phyloP scores from a whole-genome alignment of 2,329 filamentous ascomycete species.

The Ophiostoma angusticollis region DNA sequence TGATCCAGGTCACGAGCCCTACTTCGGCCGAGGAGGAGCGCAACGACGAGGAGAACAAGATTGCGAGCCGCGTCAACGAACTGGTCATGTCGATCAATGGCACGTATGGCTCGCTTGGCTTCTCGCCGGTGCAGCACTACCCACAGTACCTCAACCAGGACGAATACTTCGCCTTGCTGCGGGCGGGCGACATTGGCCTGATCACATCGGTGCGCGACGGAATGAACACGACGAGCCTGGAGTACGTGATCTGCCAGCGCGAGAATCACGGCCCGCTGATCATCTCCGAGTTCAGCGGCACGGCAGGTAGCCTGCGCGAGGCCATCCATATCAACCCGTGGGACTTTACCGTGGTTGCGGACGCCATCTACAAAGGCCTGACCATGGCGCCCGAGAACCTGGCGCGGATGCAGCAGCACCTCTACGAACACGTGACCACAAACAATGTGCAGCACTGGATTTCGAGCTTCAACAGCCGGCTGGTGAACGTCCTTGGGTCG shows the following conservation, averaged over 20 bases:
- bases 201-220: slow-evolving; percentile 94
- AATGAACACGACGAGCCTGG: slow-evolving; percentile 94
- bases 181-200: slow-evolving; percentile 78
- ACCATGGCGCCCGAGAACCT: slow-evolving; percentile 59
- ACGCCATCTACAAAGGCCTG: slow-evolving; percentile 69
- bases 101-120: slow-evolving; percentile 73
- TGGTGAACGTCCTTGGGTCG: slow-evolving; percentile 68
- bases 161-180: slow-evolving; percentile 90
- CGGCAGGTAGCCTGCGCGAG: slow-evolving; percentile 69
- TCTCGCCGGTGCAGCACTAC: slow-evolving; percentile 86
- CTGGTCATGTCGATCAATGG: slow-evolving; percentile 88
- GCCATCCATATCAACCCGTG: slow-evolving; percentile 96
- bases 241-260: slow-evolving; percentile 87
- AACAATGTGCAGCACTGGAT: slow-evolving; percentile 85
- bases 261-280: slow-evolving; percentile 79
- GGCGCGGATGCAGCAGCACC: slow-evolving; percentile 53
- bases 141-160: slow-evolving; percentile 81
- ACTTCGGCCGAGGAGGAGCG: slow-evolving; percentile 67
- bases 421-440: slow-evolving; percentile 73
- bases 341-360: slow-evolving; percentile 75
- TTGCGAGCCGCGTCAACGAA: slow-evolving; percentile 79
- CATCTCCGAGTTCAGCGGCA: slow-evolving; percentile 92
- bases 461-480: slow-evolving; percentile 60
- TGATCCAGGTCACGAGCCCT: slow-evolving; percentile 90
- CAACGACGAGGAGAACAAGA: slow-evolving; percentile 65